Base-by-base conservation (phyloP, 2,329 filamentous ascomycete species). In the Claviceps monticola region DNA sequence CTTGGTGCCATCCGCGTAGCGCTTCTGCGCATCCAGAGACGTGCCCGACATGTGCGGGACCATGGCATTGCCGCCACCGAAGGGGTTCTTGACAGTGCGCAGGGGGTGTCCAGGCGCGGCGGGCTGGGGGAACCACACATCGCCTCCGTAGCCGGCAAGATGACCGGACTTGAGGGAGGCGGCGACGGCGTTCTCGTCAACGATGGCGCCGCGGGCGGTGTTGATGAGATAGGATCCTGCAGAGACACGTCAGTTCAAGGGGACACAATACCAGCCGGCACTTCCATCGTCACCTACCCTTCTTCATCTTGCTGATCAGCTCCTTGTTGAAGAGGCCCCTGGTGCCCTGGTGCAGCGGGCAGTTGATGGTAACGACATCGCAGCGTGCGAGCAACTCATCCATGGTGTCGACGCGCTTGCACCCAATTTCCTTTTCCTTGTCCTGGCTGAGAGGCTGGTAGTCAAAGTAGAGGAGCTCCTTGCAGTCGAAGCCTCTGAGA, bases 341-440 rank as follows among this genome's bases (percentile, higher is more conserved):
- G 38, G 93, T 98, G 82, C 94, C 95, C 80, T 97, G 91, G 78
- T 98, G 93, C 58, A 98, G 82, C 51, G 93, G 93, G 80, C 90
- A 96, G 84, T 98, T 98, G 77, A 98, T 97, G 67, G 93, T 98
- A 71, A 98, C 91, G 56, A 97, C 80, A 62, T 97, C 93, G 70
- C 91, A 97, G 78, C 95, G 88, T 42, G 80, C 78, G 56, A 98
- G 73, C 82, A 98, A 84, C 71, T 97, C 91, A 78, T 96, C 90
- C 64, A 98, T 83, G 64, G 69, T 79, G 48, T 91, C 85, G 55
- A 97, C 89, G 56, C 93, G 83, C 64, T 88, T 81, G 80, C 84
- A 90, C 69, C 91, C 91, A 72, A 97, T 97, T 78, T 96, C 91
- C 72, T 86, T 82, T 82, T 97, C 90, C 63, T 82, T 77, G 76